phyloP scores from a whole-genome alignment of 2,329 filamentous ascomycete genomes.

The Microcyclospora pomicola region DNA sequence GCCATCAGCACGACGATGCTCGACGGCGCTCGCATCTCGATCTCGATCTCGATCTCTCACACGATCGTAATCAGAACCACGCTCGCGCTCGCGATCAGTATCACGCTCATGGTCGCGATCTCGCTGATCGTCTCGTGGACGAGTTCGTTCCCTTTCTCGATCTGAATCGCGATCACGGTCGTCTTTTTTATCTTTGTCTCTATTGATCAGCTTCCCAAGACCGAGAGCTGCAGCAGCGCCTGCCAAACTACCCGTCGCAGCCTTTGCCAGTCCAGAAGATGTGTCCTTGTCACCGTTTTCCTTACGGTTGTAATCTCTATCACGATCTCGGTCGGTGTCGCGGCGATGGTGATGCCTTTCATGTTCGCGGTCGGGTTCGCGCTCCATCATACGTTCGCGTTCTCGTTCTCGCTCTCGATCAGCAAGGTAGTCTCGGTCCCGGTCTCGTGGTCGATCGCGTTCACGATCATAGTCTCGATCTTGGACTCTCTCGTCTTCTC shows the following conservation, averaged over 20 bases:
- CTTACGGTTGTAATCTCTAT: constrained; percentile 11
- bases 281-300: constrained; percentile 11
- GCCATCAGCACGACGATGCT: background rate
- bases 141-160: constrained; percentile 8
- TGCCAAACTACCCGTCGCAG: constrained; percentile 18
- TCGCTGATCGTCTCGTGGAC: constrained; percentile 9
- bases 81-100: constrained; percentile 5
- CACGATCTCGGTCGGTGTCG: constrained; percentile 1
- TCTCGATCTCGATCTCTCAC: constrained; percentile 3
- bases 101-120: constrained; percentile 6
- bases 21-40: no score
- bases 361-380: constrained; percentile 15
- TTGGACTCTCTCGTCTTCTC: constrained; percentile 19
- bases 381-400: constrained; percentile 9
- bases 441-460: constrained; percentile 5
- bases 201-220: constrained; percentile 15
- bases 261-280: constrained; percentile 15
- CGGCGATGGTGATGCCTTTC: constrained; percentile 6
- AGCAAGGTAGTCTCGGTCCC: constrained; percentile 8
- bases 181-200: constrained; percentile 6
- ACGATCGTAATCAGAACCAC: constrained; percentile 11
- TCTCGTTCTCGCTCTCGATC: constrained; percentile 12
- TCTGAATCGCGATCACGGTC: constrained; percentile 10
- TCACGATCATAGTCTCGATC: constrained; percentile 16
- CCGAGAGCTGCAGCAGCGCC: constrained; percentile 19